Evolutionary conservation across 441 rosid genomes (phyloP), one percentile per base, ranked within the genome.

Genomic region (Pelargonium cotyledonis): DNA sequence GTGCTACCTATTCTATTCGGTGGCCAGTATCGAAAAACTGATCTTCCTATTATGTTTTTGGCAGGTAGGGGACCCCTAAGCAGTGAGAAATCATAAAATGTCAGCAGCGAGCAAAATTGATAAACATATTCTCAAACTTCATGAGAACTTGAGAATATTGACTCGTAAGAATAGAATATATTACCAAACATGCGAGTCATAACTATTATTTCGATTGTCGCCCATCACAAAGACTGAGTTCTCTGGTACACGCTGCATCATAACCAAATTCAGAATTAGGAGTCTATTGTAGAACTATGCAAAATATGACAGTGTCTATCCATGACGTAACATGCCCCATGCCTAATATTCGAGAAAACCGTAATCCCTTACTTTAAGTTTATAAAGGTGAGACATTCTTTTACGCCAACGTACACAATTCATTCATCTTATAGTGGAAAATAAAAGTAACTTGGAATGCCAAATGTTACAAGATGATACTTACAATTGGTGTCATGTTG

Each of bases 171-270:
- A 38, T 6, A 38, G 41, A 38, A 38, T 38, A 38, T 6, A 55
- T 86, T 81, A 95, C 99, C 99, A 95, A 8, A 89, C 89, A 1
- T 95, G 99, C 0, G 99, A 95, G 75, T 92, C 99, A 11, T 95
- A 95, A 75, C 95, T 90, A 70, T 95, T 92, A 78, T 95, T 95
- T 9, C 98, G 88, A 74, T 95, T 94, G 63, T 95, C 99, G 35
- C 99, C 99, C 97, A 94, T 94, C 78, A 94, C 97, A 68, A 92
- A 92, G 51, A 90, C 97, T 2, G 85, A 88, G 67, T 89, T 86
- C 75, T 86, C 91, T 0, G 96, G 97, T 73, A 90, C 87, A 7
- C 78, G 83, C 99, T 92, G 86, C 82, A 71, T 35, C 26, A 73
- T 55, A 19, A 4, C 31, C 46, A 70, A 62, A 26, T 74, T 60